Base-by-base conservation (phyloP, 345 rosid species). In the Adansonia digitata region DNA sequence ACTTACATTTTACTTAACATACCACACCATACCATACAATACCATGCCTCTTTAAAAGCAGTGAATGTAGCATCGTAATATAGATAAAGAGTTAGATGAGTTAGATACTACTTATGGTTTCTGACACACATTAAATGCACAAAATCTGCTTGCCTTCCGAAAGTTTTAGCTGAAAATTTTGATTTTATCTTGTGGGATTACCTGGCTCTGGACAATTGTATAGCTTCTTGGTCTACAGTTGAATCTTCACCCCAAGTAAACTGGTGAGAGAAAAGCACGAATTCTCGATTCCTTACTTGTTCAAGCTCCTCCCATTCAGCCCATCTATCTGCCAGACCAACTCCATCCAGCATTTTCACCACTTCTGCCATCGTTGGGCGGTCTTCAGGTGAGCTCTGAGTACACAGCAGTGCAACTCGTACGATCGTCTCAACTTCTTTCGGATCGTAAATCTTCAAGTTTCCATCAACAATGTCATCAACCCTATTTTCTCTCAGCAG, bases 391-490 rank as follows among this genome's bases (percentile, higher is more conserved):
- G 85, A 77, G 83, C 91, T 86, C 71, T 92, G 95, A 1, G 93
- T 82, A 81, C 97, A 92, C 0, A 94, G 91, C 81, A 94, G 62
- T 20, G 97, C 97, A 68, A 92, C 98, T 72, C 85, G 90, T 17
- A 92, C 80, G 2, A 91, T 82, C 0, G 83, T 91, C 87, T 87
- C 90, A 0, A 92, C 98, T 87, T 92, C 94, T 72, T 86, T 75
- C 0, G 73, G 75, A 12, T 86, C 91, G 43, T 83, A 94, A 12
- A 56, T 75, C 64, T 71, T 74, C 83, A 92, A 79, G 79, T 87
- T 88, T 61, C 80, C 57, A 68, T 94, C 97, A 59, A 91, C 94
- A 27, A 91, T 83, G 91, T 92, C 97, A 27, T 83, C 79, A 0
- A 94, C 86, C 73, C 97, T 85, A 45, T 90, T 77, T 35, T 91